Base-by-base conservation (phyloP, 1,284 basidiomycete genomes). In the Athelia psychrophila region DNA sequence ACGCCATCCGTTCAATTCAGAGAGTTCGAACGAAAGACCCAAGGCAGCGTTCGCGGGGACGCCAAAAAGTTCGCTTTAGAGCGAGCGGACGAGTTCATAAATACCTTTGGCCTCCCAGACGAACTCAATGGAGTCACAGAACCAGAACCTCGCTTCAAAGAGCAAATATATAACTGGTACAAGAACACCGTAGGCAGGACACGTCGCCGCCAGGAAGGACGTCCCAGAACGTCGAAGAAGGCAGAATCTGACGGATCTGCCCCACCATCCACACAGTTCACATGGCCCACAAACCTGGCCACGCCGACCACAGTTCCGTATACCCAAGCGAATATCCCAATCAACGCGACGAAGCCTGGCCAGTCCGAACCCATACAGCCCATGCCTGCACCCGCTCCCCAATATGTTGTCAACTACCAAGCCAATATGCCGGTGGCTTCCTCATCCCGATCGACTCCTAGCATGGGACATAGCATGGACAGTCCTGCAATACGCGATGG, bases 141-240 rank as follows among this genome's bases (percentile, higher is more conserved):
- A 55, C 71, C 76, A 3, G 80, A 82, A 50, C 71, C 76, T 23
- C 69, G 77, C 49, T 82, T 82, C 61, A 77, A 76, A 56, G 81
- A 83, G 81, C 80, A 83, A 77, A 80, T 83, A 53, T 83, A 83
- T 67, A 84, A 83, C 56, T 83, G 81, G 81, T 83, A 81, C 67
- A 84, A 83, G 67, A 83, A 83, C 60, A 83, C 81, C 13, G 74
- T 81, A 48, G 81, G 81, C 3, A 71, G 81, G 22, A 78, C 76
- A 6, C 68, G 78, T 50, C 69, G 81, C 40, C 82, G 80, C 61
- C 66, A 75, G 48, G 80, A 79, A 55, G 80, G 79, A 6, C 69
- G 76, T 24, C 72, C 78, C 1, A 69, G 76, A 47, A 72, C 77
- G 44, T 68, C 73, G 44, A 79, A 76, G 62, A 76, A 75, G 55